Evolutionary conservation across 2,329 filamentous ascomycete genomes (phyloP).

Genomic region (Escovopsis sp.): DNA sequence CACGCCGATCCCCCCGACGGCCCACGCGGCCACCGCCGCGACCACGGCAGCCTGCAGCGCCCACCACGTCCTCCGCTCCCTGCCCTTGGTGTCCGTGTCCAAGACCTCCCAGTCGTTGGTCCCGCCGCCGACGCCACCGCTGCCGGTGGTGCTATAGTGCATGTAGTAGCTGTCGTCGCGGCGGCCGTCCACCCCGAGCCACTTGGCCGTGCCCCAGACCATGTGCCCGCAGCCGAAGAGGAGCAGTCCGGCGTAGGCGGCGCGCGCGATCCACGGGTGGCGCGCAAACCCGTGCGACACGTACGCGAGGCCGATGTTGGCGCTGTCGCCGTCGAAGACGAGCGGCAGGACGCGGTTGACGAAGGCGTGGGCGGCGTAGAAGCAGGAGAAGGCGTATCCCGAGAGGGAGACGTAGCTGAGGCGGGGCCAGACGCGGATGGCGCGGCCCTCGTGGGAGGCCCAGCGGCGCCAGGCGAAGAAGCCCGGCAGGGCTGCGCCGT

Average conservation of each 20-base stretch:
- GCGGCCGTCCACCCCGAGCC: too few relatives aligned
- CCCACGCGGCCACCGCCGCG: conserved; percentile 53
- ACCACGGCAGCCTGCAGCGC: conserved; percentile 50
- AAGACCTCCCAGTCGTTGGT: conserved; percentile 25
- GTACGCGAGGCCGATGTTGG: conserved; percentile 71
- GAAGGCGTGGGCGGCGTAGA: conserved; percentile 56
- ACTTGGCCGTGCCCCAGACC: conserved; percentile 73
- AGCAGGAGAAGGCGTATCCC: conserved; percentile 53
- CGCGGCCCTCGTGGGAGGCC: conserved; percentile 16
- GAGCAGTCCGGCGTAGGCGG: conserved; percentile 55
- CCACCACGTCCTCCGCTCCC: conserved; percentile 53
- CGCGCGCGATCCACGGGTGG: conserved; percentile 49
- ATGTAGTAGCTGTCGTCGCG: too few relatives aligned
- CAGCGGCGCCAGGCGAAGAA: conserved; percentile 25
- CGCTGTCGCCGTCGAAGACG: conserved; percentile 65
- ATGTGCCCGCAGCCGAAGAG: conserved; percentile 58
- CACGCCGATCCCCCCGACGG: conserved; percentile 64
- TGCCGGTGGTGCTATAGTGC: too few relatives aligned
- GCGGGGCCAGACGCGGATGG: conserved; percentile 44
- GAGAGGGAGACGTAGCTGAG: conserved; percentile 54
- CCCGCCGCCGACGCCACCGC: conserved; percentile 40
- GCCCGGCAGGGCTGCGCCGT: conserved; percentile 52
- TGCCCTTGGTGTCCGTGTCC: conserved; percentile 35
- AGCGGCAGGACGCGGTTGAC: conserved; percentile 66
- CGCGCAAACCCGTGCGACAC: conserved; percentile 72